phyloP scores from a whole-genome alignment of 176 grass and related monocot species.

The Oryza nivara region DNA sequence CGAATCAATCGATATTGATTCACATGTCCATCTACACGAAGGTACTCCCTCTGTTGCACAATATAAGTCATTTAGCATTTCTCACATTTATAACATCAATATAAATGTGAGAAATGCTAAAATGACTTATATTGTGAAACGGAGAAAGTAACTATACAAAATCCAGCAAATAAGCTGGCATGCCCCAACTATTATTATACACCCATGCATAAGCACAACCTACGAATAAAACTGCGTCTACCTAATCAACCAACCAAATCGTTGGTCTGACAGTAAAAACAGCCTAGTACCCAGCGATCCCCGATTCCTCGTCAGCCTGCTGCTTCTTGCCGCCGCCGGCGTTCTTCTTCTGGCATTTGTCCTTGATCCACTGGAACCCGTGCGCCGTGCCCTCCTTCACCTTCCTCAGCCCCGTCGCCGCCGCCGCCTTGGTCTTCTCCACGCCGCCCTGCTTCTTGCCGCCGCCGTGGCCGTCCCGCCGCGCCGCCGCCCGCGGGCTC shows the following conservation, averaged over 20 bases:
- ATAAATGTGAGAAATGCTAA: too few relatives aligned
- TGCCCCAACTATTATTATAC: not conserved
- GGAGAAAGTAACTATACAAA: not conserved
- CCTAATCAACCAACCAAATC: not conserved
- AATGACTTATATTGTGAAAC: too few relatives aligned
- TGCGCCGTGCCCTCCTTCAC: constrained; percentile 75
- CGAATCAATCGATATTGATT: constrained; percentile 11
- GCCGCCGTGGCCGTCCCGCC: not conserved
- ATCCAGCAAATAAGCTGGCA: constrained; percentile 19
- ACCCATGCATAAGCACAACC: not conserved
- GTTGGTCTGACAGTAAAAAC: not conserved
- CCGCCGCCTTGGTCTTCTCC: constrained; percentile 71
- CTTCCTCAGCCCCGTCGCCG: constrained; percentile 76
- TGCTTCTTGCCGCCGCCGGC: constrained; percentile 34
- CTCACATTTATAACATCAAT: too few relatives aligned
- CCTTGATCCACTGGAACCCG: constrained; percentile 91
- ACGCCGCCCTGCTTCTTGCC: constrained; percentile 47
- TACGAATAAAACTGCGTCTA: not conserved
- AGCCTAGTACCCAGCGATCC: constrained; percentile 24
- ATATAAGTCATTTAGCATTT: too few relatives aligned
- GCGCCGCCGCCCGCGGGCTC: not conserved
- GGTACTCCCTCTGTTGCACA: too few relatives aligned
- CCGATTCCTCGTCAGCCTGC: constrained; percentile 4
- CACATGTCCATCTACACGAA: not conserved
- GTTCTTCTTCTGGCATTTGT: constrained; percentile 72